Conservation (phyloP, 78 protist genomes). For the Diacronema lutheri region DNA sequence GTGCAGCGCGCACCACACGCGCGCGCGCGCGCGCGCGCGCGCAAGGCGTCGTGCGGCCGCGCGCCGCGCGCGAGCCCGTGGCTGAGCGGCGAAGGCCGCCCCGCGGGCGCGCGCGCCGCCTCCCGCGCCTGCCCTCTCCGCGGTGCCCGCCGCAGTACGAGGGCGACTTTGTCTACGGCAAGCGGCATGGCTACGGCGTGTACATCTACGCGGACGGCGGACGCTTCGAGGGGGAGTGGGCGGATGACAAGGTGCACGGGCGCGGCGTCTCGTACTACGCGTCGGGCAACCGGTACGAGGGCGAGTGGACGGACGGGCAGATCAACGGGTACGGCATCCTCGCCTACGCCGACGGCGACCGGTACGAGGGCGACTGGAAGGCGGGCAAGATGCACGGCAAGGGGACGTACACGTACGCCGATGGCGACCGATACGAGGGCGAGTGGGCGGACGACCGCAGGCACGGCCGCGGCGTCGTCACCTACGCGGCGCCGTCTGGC, state of each 20-base stretch:
- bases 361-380: slow-evolving; percentile 46
- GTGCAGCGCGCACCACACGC: too few relatives aligned
- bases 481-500: slow-evolving; percentile 33
- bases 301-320: slow-evolving; percentile 55
- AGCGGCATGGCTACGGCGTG: slow-evolving; percentile 51
- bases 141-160: not conserved
- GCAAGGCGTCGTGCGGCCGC: too few relatives aligned
- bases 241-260: slow-evolving; percentile 42
- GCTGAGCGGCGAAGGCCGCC: too few relatives aligned
- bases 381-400: slow-evolving; percentile 30
- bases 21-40: too few relatives aligned
- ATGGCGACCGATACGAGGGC: slow-evolving; percentile 61
- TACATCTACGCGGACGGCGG: slow-evolving; percentile 44
- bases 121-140: not conserved
- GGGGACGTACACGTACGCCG: slow-evolving; percentile 38
- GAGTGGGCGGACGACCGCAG: slow-evolving; percentile 49
- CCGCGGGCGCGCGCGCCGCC: too few relatives aligned
- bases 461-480: slow-evolving; percentile 29
- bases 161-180: slow-evolving; percentile 51
- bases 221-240: slow-evolving; percentile 55
- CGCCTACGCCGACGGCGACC: slow-evolving; percentile 37
- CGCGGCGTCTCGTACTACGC: slow-evolving; percentile 33
- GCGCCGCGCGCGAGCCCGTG: too few relatives aligned
- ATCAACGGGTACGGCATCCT: slow-evolving; percentile 42
- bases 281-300: slow-evolving; percentile 46